Base-by-base conservation (phyloP, 257 asterid species). In the Plantago major region DNA sequence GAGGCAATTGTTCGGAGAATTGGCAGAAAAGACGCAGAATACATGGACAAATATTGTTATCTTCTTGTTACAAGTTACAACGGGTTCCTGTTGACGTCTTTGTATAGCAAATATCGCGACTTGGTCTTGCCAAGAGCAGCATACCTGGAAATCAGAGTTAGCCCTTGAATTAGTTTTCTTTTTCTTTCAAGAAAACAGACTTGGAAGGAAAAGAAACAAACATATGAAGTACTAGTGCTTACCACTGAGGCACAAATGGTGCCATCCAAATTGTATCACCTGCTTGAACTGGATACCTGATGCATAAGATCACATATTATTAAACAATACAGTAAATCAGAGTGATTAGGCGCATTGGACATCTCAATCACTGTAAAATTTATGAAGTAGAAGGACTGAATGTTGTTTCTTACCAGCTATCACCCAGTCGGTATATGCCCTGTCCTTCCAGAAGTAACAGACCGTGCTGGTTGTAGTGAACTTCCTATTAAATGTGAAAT, bases 221-320 rank as follows among this genome's bases (percentile, higher is more conserved):
- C 30, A 19, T 40, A 12, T 28, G 52, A 40, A 18, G 9, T 45
- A 18, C 26, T 22, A 22, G 26, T 11, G 68, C 94, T 79, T 74
- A 92, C 97, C 97, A 93, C 44, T 92, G 99, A 69, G 99, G 96
- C 59, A 89, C 96, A 71, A 92, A 92, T 1, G 99, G 97, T 0
- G 99, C 96, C 99, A 89, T 89, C 99, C 97, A 93, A 67, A 93
- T 93, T 18, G 82, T 69, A 72, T 93, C 99, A 10, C 99, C 99
- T 4, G 97, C 81, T 82, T 89, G 81, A 74, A 93, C 89, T 19
- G 99, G 99, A 63, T 89, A 93, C 98, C 98, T 91, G 74, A 68
- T 67, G 46, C 64, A 63, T 42, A 69, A 61, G 40, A 64, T 55
- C 30, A 19, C 1, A 51, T 51, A 18, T 6, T 22, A 28, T 19